Evolutionary conservation across 495 filamentous ascomycete genomes (phyloP), one percentile per base, ranked within the genome.

Genomic region (Mytilinidion resinicola): DNA sequence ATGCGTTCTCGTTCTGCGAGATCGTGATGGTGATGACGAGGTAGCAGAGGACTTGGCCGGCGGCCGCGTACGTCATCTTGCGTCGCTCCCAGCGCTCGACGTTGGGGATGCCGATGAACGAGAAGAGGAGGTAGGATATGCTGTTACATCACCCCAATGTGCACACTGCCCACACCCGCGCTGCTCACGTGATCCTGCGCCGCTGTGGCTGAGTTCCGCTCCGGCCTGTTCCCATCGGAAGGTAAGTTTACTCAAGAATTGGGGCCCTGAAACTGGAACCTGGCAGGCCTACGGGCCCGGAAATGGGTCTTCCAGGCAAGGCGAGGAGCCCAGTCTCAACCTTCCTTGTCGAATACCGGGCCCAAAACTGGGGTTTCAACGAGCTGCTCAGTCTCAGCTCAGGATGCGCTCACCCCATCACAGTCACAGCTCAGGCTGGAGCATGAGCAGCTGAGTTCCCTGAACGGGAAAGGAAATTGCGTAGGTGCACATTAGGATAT

Each of bases 21-120:
- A 86, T 67, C 4, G 82, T 63, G 50, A 82, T 69, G 0, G 82
- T 82, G 38, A 86, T 82, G 51, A 84, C 69, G 17, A 82, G 55
- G 64, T 81, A 85, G 61, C 75, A 80, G 58, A 75, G 69, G 49
- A 63, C 70, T 57, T 80, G 78, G 2, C 75, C 78, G 19, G 68
- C 68, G 0, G 75, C 72, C 0, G 74, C 78, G n/a, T 77, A 67
- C 51, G 81, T 68, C 76, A 82, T 77, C 68, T 78, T 78, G 9
- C 80, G 64, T 4, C 80, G 72, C 7, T 80, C 80, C 64, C 72
- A 75, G 19, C 76, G 62, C 59, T 83, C 80, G 39, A 82, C 70
- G 3, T 78, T 65, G 0, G 73, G 66, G 5, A 80, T 75, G 0
- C 73, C 75, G 19, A 80, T 66, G 34, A 70, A 61, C 0, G 75